These are phyloP conservation scores for Lagenidium giganteum DNA, from an alignment of 352 stramenopile species.

Conservation along the genomic window DNA sequence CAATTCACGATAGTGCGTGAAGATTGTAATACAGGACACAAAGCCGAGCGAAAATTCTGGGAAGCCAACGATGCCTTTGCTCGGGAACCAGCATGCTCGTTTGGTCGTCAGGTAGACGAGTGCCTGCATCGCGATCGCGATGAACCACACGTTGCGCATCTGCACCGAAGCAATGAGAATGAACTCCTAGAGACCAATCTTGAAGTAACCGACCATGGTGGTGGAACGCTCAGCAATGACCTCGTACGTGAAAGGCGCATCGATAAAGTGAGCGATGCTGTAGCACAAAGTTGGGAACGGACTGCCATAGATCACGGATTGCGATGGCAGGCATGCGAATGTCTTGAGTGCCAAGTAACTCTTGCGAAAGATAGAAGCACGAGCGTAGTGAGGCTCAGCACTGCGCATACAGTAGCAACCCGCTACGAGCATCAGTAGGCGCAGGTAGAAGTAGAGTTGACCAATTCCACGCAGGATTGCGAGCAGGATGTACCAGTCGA, in stretches of 20 bases:
- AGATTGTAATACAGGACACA: slow-evolving; percentile 12
- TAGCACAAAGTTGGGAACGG: slow-evolving; percentile 27
- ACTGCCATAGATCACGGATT: slow-evolving; percentile 28
- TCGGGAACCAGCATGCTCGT: slow-evolving; percentile 7
- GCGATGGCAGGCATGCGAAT: slow-evolving; percentile 20
- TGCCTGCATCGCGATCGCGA: slow-evolving; percentile 10
- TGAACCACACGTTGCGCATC: slow-evolving; percentile 27
- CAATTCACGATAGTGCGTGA: slow-evolving; percentile 3
- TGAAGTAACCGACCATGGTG: slow-evolving; percentile 11
- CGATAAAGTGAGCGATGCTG: slow-evolving; percentile 20
- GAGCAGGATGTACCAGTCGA: too few species aligned
- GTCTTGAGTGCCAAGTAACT: too few species aligned
- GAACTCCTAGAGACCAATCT: slow-evolving; percentile 7
- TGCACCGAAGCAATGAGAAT: slow-evolving; percentile 18
- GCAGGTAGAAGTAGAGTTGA: slow-evolving; percentile 5
- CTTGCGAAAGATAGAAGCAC: too few species aligned
- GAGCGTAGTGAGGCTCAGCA: too few species aligned
- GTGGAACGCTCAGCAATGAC: slow-evolving; percentile 16
- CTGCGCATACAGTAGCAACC: slow-evolving; percentile 1
- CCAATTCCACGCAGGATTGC: not conserved
- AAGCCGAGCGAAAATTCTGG: slow-evolving; percentile 20
- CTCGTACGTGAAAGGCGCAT: slow-evolving; percentile 19
- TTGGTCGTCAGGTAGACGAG: slow-evolving; percentile 4
- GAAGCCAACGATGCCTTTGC: slow-evolving; percentile 10
- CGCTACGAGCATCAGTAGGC: slow-evolving; percentile 18